Base-by-base conservation (phyloP, 129 eudicot genomes). In the Arctium minus region DNA sequence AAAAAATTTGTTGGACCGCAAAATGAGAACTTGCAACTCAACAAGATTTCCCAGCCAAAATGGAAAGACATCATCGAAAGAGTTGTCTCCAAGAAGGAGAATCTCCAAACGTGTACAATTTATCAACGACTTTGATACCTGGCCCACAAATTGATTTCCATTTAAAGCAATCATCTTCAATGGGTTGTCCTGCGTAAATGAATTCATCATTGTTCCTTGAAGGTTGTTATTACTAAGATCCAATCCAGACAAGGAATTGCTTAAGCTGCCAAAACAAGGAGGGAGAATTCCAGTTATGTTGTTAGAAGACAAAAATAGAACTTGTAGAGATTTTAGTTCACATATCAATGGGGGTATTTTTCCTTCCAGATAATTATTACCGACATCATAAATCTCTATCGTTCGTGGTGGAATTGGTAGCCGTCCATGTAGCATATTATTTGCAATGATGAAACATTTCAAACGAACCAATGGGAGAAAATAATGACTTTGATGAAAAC, bases 21-120 rank as follows among this genome's bases (percentile, higher is more conserved):
- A 22, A 17, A 78, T 78, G 42, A 78, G 38, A 39, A 78, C 74
- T 69, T 78, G 64, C 11, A 78, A 8, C 60, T 65, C 82, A 0
- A 10, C 4, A 15, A 79, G 82, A 42, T 62, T 39, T 67, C 82
- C 74, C 35, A 79, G 38, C 81, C 81, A 78, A 40, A 3, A 8
- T 0, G 81, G 81, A 22, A 64, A 78, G 5, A 10, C 27, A 13
- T 67, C 81, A 22, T 36, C 38, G 1, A 78, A 35, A 39, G 15
- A 44, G 36, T 78, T 78, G 3, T 38, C 73, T 35, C 39, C 64
- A 64, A 78, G 44, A 12, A 11, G 4, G 8, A 65, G 74, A 67
- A 78, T 0, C 73, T 65, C 60, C 1, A 78, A 31, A 0, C 4
- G 3, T 1, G 38, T 39, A 65, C 74, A 65, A 38, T 65, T 62